Evolutionary conservation across 441 rosid genomes (phyloP).

Genomic region (Arabidopsis hybrid): DNA sequence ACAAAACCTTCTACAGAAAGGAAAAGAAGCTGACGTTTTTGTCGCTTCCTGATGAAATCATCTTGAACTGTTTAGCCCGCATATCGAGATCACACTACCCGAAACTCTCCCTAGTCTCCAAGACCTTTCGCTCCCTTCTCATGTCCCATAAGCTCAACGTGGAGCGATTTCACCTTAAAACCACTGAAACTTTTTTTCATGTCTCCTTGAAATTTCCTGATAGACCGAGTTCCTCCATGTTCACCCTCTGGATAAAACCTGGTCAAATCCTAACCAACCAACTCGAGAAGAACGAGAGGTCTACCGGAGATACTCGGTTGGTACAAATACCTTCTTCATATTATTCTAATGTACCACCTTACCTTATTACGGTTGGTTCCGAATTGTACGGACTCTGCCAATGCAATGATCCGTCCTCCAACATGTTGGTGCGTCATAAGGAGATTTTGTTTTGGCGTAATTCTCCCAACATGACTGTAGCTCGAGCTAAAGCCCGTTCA

Average conservation of each 20-base stretch:
- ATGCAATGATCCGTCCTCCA: background rate
- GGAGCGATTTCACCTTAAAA: constrained; percentile 53
- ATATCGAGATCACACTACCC: constrained; percentile 61
- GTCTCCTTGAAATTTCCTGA: constrained; percentile 48
- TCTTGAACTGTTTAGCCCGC: constrained; percentile 66
- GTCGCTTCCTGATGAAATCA: background rate
- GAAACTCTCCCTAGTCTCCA: constrained; percentile 60
- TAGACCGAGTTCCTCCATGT: constrained; percentile 48
- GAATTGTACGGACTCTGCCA: background rate
- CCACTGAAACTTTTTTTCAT: constrained; percentile 47
- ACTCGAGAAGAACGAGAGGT: background rate
- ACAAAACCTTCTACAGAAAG: no score
- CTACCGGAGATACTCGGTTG: background rate
- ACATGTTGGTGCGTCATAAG: background rate
- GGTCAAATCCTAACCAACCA: background rate
- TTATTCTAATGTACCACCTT: rapidly evolving
- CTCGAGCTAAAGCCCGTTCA: background rate
- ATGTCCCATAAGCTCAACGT: constrained; percentile 51
- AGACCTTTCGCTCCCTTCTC: constrained; percentile 53
- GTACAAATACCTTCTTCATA: background rate
- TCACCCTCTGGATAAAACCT: background rate
- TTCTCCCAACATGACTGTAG: background rate
- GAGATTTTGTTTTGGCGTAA: no score
- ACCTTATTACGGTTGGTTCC: background rate
- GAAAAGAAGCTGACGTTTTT: constrained; percentile 46